A percentile compares a stretch with the other conserved stretches of the same genome.
Conservation (phyloP, 495 filamentous ascomycete species). For the Annulohypoxylon stygium region DNA sequence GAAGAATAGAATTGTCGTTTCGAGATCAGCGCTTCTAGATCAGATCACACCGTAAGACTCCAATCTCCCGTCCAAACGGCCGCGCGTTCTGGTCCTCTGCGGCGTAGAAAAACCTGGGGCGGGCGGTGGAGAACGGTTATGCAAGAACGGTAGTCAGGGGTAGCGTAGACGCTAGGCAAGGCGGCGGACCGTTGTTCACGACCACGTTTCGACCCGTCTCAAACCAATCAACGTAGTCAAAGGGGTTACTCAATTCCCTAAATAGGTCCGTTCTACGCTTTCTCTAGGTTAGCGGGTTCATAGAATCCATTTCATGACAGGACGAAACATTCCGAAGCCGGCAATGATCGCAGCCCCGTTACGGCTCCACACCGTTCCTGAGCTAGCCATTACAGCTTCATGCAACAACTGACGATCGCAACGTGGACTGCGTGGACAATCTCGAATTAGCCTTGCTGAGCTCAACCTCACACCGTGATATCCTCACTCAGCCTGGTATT, state of each 20-base stretch:
- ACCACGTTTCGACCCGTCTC: slow-evolving; percentile 18
- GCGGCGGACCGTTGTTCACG: background rate
- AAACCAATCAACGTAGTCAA: slow-evolving; percentile 10
- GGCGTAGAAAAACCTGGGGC: slow-evolving; percentile 6
- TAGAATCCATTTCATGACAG: slow-evolving; percentile 16
- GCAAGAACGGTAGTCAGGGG: slow-evolving; percentile 12
- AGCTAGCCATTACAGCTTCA: slow-evolving; percentile 18
- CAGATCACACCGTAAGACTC: background rate
- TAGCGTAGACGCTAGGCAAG: background rate
- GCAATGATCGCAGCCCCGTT: slow-evolving; percentile 15
- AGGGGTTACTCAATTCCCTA: background rate
- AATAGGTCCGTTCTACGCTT: background rate
- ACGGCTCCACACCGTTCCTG: slow-evolving; percentile 12
- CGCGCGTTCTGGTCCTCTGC: background rate
- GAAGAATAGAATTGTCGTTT: background rate
- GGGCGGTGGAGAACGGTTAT: slow-evolving; percentile 18
- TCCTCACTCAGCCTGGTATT: background rate
- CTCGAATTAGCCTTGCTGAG: background rate
- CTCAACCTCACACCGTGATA: slow-evolving; percentile 3
- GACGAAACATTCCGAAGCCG: slow-evolving; percentile 10
- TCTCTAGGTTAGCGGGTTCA: slow-evolving; percentile 15
- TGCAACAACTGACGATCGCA: slow-evolving; percentile 35
- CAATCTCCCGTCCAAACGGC: background rate
- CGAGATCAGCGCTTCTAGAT: background rate
- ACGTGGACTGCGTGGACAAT: slow-evolving; percentile 5